phyloP scores from a whole-genome alignment of 2,329 filamentous ascomycete species.

The Trichoderma koningiopsis region DNA sequence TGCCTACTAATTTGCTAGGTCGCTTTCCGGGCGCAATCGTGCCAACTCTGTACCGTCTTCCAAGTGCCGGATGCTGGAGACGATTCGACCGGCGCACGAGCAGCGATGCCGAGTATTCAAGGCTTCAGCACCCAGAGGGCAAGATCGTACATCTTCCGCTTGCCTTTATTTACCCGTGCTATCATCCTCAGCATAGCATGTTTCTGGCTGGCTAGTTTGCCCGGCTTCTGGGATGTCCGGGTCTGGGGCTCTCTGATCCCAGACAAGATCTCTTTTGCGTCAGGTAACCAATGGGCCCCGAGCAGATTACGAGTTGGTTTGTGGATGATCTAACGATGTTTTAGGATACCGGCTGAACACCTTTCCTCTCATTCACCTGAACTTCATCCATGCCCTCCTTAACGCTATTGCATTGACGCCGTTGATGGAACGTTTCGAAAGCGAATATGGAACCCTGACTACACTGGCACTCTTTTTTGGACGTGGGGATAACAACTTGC shows the following conservation, averaged over 20 bases:
- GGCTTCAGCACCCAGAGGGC: constrained; percentile 65
- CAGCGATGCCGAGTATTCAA: constrained; percentile 38
- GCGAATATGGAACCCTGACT: constrained; percentile 86
- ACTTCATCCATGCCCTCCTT: constrained; percentile 76
- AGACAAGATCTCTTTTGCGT: constrained; percentile 68
- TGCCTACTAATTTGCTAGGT: background rate
- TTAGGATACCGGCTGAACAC: constrained; percentile 91
- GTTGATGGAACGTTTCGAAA: constrained; percentile 91
- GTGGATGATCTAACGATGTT: background rate
- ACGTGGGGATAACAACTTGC: constrained; percentile 61
- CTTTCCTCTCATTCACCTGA: constrained; percentile 82
- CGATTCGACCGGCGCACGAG: constrained; percentile 11
- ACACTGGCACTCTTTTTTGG: constrained; percentile 87
- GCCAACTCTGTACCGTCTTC: constrained; percentile 3
- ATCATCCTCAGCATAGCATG: constrained; percentile 65
- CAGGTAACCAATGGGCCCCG: constrained; percentile 54
- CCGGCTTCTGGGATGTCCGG: constrained; percentile 70
- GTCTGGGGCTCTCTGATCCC: constrained; percentile 81
- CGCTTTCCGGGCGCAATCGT: constrained; percentile 1
- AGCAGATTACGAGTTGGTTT: background rate
- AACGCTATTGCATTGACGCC: constrained; percentile 81
- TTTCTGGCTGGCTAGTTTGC: constrained; percentile 67
- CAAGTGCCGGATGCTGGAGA: constrained; percentile 22
- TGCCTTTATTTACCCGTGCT: constrained; percentile 84
- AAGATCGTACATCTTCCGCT: constrained; percentile 77